Conservation (phyloP, 208 protist species). For the Acanthamoeba triangularis region DNA sequence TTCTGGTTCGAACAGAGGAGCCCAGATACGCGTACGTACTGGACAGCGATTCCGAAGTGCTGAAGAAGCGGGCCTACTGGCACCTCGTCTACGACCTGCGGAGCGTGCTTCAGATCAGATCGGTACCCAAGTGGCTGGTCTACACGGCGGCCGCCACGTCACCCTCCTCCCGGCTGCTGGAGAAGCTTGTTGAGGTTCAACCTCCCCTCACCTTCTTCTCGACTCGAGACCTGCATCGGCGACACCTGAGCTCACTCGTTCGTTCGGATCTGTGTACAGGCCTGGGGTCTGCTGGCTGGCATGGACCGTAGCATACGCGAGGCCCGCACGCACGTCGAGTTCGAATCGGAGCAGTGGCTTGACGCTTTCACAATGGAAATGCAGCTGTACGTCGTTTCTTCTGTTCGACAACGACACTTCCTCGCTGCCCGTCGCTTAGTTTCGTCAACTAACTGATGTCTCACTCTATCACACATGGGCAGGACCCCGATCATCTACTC, state of each 20-base stretch:
- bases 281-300: conserved; percentile 18
- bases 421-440: too few relatives aligned
- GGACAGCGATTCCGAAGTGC: not conserved
- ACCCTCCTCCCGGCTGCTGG: not conserved
- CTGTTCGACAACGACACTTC: too few relatives aligned
- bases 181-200: conserved; percentile 1
- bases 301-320: conserved; percentile 28
- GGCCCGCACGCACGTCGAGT: conserved; percentile 33
- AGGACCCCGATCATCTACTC: conserved; percentile 14
- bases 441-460: not conserved
- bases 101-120: conserved; percentile 47
- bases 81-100: conserved; percentile 57
- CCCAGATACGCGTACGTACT: not conserved
- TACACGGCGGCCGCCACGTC: not conserved
- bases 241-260: not conserved
- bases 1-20: not conserved
- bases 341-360: conserved; percentile 36
- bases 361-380: conserved; percentile 69
- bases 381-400: conserved; percentile 32
- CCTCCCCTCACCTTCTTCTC: not conserved
- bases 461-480: not conserved
- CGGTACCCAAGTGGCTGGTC: conserved; percentile 54
- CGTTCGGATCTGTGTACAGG: not conserved
- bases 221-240: not conserved
- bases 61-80: conserved; percentile 63